Percentiles rank a stretch among this genome's conserved stretches.
Evolutionary conservation across 2,329 filamentous ascomycete genomes (phyloP).

Genomic region (Sclerotiophoma versabilis): DNA sequence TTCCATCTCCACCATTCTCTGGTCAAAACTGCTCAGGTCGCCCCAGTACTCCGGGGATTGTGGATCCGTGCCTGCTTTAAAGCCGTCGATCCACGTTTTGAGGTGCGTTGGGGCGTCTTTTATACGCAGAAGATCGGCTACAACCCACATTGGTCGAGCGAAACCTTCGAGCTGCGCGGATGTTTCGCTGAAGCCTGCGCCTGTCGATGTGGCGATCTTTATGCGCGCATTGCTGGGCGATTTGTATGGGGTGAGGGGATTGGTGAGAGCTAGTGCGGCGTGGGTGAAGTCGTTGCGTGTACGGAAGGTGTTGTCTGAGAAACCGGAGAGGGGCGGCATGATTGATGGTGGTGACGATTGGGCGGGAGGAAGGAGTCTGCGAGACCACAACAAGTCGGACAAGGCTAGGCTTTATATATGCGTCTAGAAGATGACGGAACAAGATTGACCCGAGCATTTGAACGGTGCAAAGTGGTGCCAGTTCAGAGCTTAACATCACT

Average conservation of each 20-base stretch:
- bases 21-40: constrained; percentile 51
- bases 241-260: constrained; percentile 23
- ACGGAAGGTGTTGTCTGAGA: constrained; percentile 25
- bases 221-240: constrained; percentile 21
- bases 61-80: constrained; percentile 33
- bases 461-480: too few relatives aligned
- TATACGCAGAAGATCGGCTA: constrained; percentile 13
- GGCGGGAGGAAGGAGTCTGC: background rate
- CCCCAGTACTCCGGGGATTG: constrained; percentile 54
- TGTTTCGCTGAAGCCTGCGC: constrained; percentile 26
- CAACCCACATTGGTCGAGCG: constrained; percentile 25
- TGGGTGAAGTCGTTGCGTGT: constrained; percentile 15
- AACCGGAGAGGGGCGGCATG: constrained; percentile 23
- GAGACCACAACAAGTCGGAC: background rate
- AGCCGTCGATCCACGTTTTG: constrained; percentile 18
- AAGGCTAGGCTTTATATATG: background rate
- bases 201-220: constrained; percentile 25
- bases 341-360: background rate
- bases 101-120: background rate
- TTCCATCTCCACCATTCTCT: constrained; percentile 61
- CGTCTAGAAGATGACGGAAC: background rate
- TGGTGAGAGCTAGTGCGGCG: constrained; percentile 17
- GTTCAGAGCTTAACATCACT: too few relatives aligned
- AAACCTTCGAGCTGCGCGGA: constrained; percentile 31
- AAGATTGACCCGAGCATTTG: background rate